Percentiles rank a stretch among this genome's conserved stretches.
These are phyloP conservation scores for Pythium folliculosum DNA, from an alignment of 352 stramenopile species.

Conservation along the genomic window DNA sequence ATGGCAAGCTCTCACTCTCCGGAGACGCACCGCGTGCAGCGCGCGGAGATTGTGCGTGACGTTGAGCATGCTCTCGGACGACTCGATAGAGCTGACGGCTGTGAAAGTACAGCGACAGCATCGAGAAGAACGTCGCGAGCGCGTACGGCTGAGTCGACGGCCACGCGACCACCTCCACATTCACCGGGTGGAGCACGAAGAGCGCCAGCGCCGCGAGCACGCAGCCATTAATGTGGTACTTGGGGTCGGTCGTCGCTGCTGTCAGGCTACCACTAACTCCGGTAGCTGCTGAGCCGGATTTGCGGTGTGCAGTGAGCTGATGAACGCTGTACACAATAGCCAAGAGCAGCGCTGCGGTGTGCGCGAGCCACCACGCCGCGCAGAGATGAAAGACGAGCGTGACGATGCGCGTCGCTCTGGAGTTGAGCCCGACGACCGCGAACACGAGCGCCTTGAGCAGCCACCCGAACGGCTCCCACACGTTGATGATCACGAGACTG, in stretches of 20 bases:
- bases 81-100: conserved; percentile 3
- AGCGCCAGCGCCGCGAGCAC: conserved; percentile 43
- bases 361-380: conserved; percentile 32
- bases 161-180: conserved; percentile 72
- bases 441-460: conserved; percentile 57
- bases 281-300: too few species aligned
- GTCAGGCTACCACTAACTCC: neutral
- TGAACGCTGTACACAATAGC: conserved; percentile 18
- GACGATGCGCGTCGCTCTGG: conserved; percentile 42
- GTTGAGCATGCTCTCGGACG: neutral
- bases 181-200: conserved; percentile 62
- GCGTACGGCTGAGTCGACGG: conserved; percentile 72
- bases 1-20: conserved; percentile 22
- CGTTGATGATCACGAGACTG: conserved; percentile 57
- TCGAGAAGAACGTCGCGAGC: conserved; percentile 51
- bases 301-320: conserved; percentile 7
- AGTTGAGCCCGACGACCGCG: conserved; percentile 35
- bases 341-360: conserved; percentile 31
- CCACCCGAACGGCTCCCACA: conserved; percentile 72
- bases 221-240: conserved; percentile 27
- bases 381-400: conserved; percentile 47
- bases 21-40: conserved; percentile 19
- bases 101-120: conserved; percentile 41
- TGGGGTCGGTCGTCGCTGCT: neutral
- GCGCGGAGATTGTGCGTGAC: conserved; percentile 1